Base-by-base conservation (phyloP, 202 grass and related monocot genomes). In the Setaria italica region DNA sequence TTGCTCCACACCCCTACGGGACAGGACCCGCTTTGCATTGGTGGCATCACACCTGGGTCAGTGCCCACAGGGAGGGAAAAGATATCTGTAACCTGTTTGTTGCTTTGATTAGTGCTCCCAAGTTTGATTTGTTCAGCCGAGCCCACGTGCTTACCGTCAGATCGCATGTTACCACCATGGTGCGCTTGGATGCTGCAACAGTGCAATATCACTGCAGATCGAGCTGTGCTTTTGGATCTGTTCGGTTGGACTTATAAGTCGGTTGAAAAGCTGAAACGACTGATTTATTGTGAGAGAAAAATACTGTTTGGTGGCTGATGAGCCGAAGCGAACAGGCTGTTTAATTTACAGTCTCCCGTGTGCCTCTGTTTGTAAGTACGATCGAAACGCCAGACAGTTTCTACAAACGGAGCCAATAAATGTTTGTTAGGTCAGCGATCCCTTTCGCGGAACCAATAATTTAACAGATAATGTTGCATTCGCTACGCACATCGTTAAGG, bases 121-220 rank as follows among this genome's bases (percentile, higher is more conserved):
- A 20, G 60, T 32, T 8, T 8, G 71, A 15, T 76, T 76, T 32
- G 2, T 11, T 70, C 34, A 43, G 54, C 15, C 43, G 11, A 72
- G 71, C 6, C 59, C 66, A 64, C 33, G 35, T 72, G 80, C 12
- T 25, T 19, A 45, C 5, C 56, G 49, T 51, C 19, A 45, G 65
- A 13, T 32, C 42, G 25, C 71, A 77, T 30, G 78, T 77, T 85
- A 74, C 56, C 29, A 10, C 21, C 21, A 48, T 5, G 46, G 42
- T 3, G 15, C 2, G 21, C 5, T 21, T 21, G 11, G 67, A 47
- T 47, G 25, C 41, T 2, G 5, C 67, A 47, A 1, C 2, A 48
- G 4, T 25, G 7, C 39, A 41, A 41, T 41, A 41, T 2, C 10
- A 4, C 34, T 67, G 11, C 43, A 7, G 43, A 71, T 15, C 11